Evolutionary conservation across 2,329 filamentous ascomycete genomes (phyloP).

Genomic region (Zymoseptoria passerinii): DNA sequence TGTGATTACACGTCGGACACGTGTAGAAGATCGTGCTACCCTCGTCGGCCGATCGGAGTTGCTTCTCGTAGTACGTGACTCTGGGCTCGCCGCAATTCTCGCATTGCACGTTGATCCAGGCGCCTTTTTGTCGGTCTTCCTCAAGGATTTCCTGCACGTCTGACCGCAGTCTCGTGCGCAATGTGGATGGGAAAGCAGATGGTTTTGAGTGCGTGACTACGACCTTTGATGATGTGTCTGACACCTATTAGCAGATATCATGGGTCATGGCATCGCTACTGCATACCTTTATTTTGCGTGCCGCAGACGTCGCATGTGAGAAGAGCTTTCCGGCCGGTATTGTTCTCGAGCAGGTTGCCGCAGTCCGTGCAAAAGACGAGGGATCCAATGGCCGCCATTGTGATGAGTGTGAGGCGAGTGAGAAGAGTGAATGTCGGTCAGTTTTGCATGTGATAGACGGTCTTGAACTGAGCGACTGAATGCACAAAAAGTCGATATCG

Average conservation of each 20-base stretch:
- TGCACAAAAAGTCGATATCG: background rate
- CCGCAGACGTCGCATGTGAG: constrained; percentile 81
- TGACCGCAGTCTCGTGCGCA: constrained; percentile 72
- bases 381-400: constrained; percentile 82
- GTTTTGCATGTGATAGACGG: constrained; percentile 2
- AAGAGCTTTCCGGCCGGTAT: constrained; percentile 66
- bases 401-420: constrained; percentile 10
- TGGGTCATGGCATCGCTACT: background rate
- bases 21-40: constrained; percentile 86
- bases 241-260: background rate
- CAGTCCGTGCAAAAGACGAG: constrained; percentile 90
- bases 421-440: background rate
- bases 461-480: background rate
- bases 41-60: constrained; percentile 88
- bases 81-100: constrained; percentile 72
- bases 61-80: constrained; percentile 76
- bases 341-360: constrained; percentile 78
- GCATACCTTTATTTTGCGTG: constrained; percentile 68
- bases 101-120: constrained; percentile 61
- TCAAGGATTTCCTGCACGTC: constrained; percentile 73
- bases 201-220: constrained; percentile 80
- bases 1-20: constrained; percentile 71
- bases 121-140: constrained; percentile 59
- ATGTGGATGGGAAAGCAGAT: constrained; percentile 79
- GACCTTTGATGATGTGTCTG: constrained; percentile 66